These are phyloP conservation scores for Cubamyces sp. DNA, from an alignment of 768 basidiomycete species.

Conservation along the genomic window DNA sequence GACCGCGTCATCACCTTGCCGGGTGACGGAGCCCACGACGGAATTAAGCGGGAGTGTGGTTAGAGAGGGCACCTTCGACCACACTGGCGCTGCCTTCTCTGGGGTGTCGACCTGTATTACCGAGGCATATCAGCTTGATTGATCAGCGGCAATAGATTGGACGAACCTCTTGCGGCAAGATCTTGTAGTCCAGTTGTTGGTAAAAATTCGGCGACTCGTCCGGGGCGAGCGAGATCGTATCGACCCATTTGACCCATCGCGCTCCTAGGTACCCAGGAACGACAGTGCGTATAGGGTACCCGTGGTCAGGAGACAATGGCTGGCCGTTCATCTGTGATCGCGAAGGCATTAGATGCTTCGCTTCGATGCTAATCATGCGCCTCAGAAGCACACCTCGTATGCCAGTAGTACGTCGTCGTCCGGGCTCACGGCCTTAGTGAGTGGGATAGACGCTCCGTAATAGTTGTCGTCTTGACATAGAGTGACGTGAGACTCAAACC, in stretches of 20 bases:
- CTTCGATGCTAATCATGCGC: background rate
- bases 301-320: constrained; percentile 60
- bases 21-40: constrained; percentile 18
- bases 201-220: constrained; percentile 70
- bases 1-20: constrained; percentile 1
- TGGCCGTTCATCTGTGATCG: constrained; percentile 66
- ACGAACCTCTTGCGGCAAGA: constrained; percentile 34
- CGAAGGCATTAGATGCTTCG: constrained; percentile 4
- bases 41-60: constrained; percentile 28
- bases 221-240: constrained; percentile 56
- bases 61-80: constrained; percentile 22
- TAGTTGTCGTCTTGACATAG: constrained; percentile 27
- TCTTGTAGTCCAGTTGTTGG: constrained; percentile 73
- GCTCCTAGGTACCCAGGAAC: constrained; percentile 71
- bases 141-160: constrained; percentile 45
- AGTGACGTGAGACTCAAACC: constrained; percentile 26
- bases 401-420: constrained; percentile 24
- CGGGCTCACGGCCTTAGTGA: constrained; percentile 20
- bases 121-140: background rate
- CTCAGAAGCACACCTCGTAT: constrained; percentile 31
- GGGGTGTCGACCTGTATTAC: constrained; percentile 15
- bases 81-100: constrained; percentile 18
- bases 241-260: constrained; percentile 79
- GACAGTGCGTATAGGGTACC: constrained; percentile 68
- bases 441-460: constrained; percentile 26